Base-by-base conservation (phyloP, 805 yeast genomes). In the Saccharomyces kudriavzevii region DNA sequence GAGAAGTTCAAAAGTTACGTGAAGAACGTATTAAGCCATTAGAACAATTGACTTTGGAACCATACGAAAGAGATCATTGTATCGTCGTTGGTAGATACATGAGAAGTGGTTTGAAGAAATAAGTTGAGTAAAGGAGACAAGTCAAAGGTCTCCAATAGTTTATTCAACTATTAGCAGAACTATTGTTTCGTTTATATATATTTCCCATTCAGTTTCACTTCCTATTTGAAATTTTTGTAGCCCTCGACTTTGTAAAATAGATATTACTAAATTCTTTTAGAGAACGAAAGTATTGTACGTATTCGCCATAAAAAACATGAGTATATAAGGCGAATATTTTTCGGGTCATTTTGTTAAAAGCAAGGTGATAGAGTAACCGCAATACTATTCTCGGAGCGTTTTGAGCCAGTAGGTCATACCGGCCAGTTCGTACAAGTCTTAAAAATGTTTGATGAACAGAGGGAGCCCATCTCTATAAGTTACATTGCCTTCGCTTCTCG, bases 41-140 rank as follows among this genome's bases (percentile, higher is more conserved):
- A 70, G 99, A 94, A 78, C 99, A 94, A 81, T 84, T 94, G 76
- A 94, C 99, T 52, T 83, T 94, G 75, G 99, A 92, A 81, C 99
- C 99, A 74, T 94, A 94, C 78, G 99, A 94, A 83, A 89, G 99
- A 82, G 99, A 94, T 73, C 99, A 94, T 80, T 92, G 98, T 86
- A 88, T 94, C 71, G 99, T 94, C 66, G 89, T 94, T 70, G 99
- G 98, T 72, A 84, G 86, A 76, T 94, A 94, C 81, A 79, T 86
- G 82, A 88, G 99, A 84, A 82, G 92, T 70, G 96, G 94, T 58
- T 70, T 74, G 64, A 65, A 65, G 64, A 65, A 65, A 60, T 74
- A 71, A 68, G 49, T 48, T 40, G 49, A 35, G 22, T 49, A 27
- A 40, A 26, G 28, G 26, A 14, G 29, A 43, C n/a, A 17, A 35